These are phyloP conservation scores for Torulaspora franciscae DNA, from an alignment of 805 yeast genomes.

Conservation along the genomic window DNA sequence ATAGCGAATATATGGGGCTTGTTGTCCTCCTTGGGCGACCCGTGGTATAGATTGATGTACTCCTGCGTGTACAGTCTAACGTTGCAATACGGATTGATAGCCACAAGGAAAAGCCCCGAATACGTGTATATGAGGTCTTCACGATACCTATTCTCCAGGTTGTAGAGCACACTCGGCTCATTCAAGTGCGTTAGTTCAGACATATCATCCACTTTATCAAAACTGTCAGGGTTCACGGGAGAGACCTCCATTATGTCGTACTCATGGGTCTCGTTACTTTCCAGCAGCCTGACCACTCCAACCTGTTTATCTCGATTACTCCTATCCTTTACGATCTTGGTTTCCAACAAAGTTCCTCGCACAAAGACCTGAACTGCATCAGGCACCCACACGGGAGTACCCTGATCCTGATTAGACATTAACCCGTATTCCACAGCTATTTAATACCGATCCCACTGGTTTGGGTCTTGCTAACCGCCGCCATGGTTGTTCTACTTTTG, in stretches of 20 bases:
- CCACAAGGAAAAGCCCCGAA: conserved; percentile 92
- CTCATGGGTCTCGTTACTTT: conserved; percentile 15
- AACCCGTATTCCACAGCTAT: too few relatives aligned
- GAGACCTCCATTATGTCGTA: conserved; percentile 37
- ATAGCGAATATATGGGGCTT: conserved; percentile 91
- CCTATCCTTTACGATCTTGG: conserved; percentile 20
- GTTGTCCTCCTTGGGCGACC: conserved; percentile 40
- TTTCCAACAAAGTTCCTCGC: conserved; percentile 25
- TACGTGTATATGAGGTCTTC: conserved; percentile 85
- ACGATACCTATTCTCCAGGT: conserved; percentile 68
- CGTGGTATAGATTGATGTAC: conserved; percentile 53
- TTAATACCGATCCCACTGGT: too few relatives aligned
- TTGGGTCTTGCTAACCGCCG: not conserved
- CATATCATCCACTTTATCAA: conserved; percentile 89
- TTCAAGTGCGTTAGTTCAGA: conserved; percentile 91
- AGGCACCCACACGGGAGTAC: conserved; percentile 31
- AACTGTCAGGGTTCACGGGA: conserved; percentile 75
- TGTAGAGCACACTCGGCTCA: conserved; percentile 92
- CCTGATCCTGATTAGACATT: conserved; percentile 13
- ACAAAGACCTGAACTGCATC: conserved; percentile 28
- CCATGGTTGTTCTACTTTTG: not conserved
- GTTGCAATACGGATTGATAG: conserved; percentile 83
- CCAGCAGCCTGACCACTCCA: conserved; percentile 18
- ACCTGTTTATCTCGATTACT: conserved; percentile 21
- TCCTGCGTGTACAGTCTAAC: conserved; percentile 66